Evolutionary conservation across 495 filamentous ascomycete genomes (phyloP), one percentile per base, ranked within the genome.

Genomic region (Penicillium cinerascens): DNA sequence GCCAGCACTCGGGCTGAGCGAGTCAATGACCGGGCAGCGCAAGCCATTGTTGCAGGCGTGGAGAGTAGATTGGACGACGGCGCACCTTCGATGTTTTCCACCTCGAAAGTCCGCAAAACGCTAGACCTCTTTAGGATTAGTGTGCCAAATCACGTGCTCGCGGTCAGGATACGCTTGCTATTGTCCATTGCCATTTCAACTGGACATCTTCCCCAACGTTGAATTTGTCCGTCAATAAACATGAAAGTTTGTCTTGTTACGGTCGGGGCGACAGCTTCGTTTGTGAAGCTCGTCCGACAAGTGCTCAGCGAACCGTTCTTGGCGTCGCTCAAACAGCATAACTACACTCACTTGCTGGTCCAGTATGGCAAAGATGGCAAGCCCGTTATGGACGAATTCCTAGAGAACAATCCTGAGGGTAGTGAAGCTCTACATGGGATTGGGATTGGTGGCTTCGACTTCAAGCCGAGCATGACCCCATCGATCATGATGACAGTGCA

Each of bases 201-300:
- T 13, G 29, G 8, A 13, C 1, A 10, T 13, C 9, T 33, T 13
- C 11, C 29, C 29, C 10, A 13, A 33, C 4, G 3, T 33, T 13
- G 9, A 33, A 33, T 13, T 13, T 13, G 3, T 33, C 4, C 11
- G 29, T 33, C 29, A 4, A 10, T 3, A 37, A 29, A 38, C 11
- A 66, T 57, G 59, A 83, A 80, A 59, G 40, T 77, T 17, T 87
- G 84, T 64, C 87, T 97, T 49, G 87, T 97, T 22, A 97, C 93
- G 0, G 83, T 95, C 26, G 93, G 93, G 42, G 95, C 93, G 2
- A 98, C 92, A 0, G 91, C 92, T 3, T 77, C 85, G 16, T 98
- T 98, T 67, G 73, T 80, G 42, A 64, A 73, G 10, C 81, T 98
- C 8, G 71, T 96, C 39, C 65, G 77, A 18, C 82, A 88, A 42